These are phyloP conservation scores for Epichloe hybrida DNA, from an alignment of 2,329 filamentous ascomycete genomes.

Conservation along the genomic window DNA sequence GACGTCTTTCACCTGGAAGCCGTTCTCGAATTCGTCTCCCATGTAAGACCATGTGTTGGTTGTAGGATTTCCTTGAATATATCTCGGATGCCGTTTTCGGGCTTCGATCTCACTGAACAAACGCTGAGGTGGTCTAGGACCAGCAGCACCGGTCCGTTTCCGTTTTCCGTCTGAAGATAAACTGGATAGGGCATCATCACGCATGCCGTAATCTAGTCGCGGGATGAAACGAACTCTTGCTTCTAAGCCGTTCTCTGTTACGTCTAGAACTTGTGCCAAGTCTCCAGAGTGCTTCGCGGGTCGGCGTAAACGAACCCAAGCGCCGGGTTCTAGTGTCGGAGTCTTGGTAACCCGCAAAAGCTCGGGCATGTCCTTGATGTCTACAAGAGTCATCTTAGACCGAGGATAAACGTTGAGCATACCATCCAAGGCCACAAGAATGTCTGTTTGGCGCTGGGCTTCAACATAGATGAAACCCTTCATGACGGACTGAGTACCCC, in stretches of 20 bases:
- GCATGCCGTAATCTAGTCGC: slow-evolving; percentile 78
- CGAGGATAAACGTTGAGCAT: slow-evolving; percentile 84
- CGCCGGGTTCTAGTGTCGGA: slow-evolving; percentile 69
- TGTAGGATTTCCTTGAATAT: slow-evolving; percentile 54
- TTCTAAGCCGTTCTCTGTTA: slow-evolving; percentile 84
- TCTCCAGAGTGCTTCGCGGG: slow-evolving; percentile 75
- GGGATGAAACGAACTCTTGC: slow-evolving; percentile 80
- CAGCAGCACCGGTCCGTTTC: slow-evolving; percentile 53
- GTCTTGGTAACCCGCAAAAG: slow-evolving; percentile 83
- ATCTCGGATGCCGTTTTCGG: slow-evolving; percentile 65
- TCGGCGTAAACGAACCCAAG: slow-evolving; percentile 80
- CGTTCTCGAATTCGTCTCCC: slow-evolving; percentile 80
- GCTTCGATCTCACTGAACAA: slow-evolving; percentile 90
- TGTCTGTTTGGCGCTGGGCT: slow-evolving; percentile 74
- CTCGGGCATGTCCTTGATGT: slow-evolving; percentile 96
- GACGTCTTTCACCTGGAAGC: slow-evolving; percentile 87
- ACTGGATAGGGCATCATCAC: slow-evolving; percentile 51
- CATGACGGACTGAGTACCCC: slow-evolving; percentile 64
- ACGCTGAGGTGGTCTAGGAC: slow-evolving; percentile 68
- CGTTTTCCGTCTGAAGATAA: slow-evolving; percentile 53
- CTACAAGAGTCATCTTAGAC: slow-evolving; percentile 74
- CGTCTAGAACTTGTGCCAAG: slow-evolving; percentile 80
- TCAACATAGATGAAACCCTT: slow-evolving; percentile 93
- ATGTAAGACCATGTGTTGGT: slow-evolving; percentile 75
- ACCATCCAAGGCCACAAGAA: slow-evolving; percentile 67